Percentiles rank a stretch among this genome's conserved stretches.
Evolutionary conservation across 2,329 filamentous ascomycete genomes (phyloP).

Genomic region (Beauveria asiatica): DNA sequence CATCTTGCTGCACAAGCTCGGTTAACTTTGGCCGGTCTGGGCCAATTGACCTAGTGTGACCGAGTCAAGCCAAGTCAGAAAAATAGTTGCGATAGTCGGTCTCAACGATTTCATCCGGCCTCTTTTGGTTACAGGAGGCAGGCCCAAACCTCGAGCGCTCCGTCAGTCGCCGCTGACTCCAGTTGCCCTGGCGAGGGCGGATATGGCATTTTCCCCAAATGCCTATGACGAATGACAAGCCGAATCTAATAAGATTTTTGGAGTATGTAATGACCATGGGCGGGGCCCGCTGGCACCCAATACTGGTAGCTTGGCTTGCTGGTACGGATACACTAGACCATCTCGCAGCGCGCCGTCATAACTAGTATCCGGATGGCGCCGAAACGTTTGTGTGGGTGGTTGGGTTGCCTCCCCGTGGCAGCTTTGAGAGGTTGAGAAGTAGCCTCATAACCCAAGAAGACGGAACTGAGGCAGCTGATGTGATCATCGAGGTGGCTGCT

Average conservation of each 20-base stretch:
- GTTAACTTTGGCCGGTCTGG: neutral
- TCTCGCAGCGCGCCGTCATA: neutral
- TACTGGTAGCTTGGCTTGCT: neutral
- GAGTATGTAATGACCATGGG: neutral
- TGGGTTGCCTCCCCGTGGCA: neutral
- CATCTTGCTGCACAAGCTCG: neutral
- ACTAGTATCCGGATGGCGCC: neutral
- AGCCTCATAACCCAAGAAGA: neutral
- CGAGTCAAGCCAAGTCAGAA: no score
- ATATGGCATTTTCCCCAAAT: neutral
- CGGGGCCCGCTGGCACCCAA: slow-evolving; percentile 1
- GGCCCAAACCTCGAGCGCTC: neutral
- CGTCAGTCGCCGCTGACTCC: neutral
- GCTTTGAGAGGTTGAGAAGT: neutral
- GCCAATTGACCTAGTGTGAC: neutral
- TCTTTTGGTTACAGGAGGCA: neutral
- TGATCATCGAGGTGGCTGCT: no score
- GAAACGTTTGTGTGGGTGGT: neutral
- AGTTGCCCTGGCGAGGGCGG: slow-evolving; percentile 5
- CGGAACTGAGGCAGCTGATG: neutral
- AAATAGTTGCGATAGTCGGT: neutral
- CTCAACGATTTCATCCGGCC: neutral
- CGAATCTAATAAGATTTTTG: slow-evolving; percentile 4
- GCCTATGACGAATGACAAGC: neutral
- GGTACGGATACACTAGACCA: neutral